Base-by-base conservation (phyloP, 495 filamentous ascomycete species). In the Sphaerosporella brunnea region DNA sequence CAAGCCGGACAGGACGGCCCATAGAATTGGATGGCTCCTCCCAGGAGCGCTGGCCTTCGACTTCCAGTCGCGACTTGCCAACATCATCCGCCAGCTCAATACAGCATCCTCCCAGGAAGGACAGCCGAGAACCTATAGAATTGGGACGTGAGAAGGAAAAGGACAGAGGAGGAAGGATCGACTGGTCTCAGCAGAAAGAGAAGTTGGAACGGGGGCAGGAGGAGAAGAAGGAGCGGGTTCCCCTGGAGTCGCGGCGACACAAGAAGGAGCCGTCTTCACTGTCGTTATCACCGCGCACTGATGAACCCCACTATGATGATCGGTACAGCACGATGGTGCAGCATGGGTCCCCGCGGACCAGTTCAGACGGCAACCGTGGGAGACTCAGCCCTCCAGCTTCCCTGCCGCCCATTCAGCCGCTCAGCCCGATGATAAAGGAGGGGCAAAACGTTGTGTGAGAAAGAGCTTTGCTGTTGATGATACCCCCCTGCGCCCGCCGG, bases 1-100 rank as follows among this genome's bases (percentile, higher is more conserved):
- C 55, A 10, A 44, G 48, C 9, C 55, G 48, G 3, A 53, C 55
- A 7, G 30, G 21, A 34, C 20, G 11, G n/a, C 11, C 19, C 21
- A 35, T 37, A 20, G 55, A 28, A 24, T 5, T 21, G 24, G 43
- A 46, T 18, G 15, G 23, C 18, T 10, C 19, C 18, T 10, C 19
- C 8, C 13, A 50, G 20, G 48, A 59, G 2, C 51, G 55, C 30
- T 59, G 56, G 56, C 56, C 56, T 26, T 47, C 51, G 3, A 40
- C 45, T 4, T 50, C 55, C 16, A 52, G 35, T 25, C 21, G 24
- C 25, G 30, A 36, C 11, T 11, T 18, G 18, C 25, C 25, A 5
- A 16, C 15, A 7, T 20, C 21, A 21, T 44, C 41, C 13, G n/a
- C 39, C 4, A 43, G 7, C 21, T 28, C 21, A 39, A 8, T 11